Percentiles rank a stretch among this genome's conserved stretches.
Conservation (phyloP, 1,284 basidiomycete species). For the Heterobasidion annosum region DNA sequence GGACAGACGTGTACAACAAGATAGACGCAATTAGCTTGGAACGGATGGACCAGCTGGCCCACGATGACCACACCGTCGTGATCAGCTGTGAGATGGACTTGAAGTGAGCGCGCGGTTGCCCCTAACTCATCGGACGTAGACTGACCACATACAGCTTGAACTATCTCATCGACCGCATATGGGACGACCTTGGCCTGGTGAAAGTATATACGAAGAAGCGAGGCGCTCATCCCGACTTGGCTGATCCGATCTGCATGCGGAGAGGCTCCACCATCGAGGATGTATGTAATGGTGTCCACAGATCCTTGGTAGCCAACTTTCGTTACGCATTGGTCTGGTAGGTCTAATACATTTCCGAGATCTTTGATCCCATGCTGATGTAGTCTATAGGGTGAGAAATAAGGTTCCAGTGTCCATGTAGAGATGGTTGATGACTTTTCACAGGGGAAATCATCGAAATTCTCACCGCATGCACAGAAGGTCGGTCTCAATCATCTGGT, state of each 20-base stretch:
- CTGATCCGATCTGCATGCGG: constrained; percentile 89
- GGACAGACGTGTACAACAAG: constrained; percentile 90
- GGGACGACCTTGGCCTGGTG: constrained; percentile 81
- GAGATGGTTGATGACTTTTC: constrained; percentile 14
- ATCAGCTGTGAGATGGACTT: constrained; percentile 92
- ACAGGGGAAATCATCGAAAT: constrained; percentile 85
- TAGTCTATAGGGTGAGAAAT: constrained; percentile 7
- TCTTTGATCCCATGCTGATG: not conserved
- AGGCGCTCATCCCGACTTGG: constrained; percentile 86
- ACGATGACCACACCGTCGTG: constrained; percentile 81
- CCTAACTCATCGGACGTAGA: not conserved
- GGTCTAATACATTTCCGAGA: constrained; percentile 16
- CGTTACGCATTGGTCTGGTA: constrained; percentile 88
- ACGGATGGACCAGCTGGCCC: constrained; percentile 83
- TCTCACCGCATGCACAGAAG: constrained; percentile 89
- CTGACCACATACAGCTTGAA: constrained; percentile 50
- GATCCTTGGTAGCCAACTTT: constrained; percentile 85
- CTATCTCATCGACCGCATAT: constrained; percentile 83
- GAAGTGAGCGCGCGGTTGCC: constrained; percentile 41
- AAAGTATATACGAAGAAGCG: constrained; percentile 97
- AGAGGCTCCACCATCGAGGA: constrained; percentile 92
- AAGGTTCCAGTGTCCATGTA: constrained; percentile 6
- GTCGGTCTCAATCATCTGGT: constrained; percentile 84
- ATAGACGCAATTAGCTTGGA: constrained; percentile 89
- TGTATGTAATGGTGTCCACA: constrained; percentile 89